Evolutionary conservation across 306 rosid species (phyloP), one percentile per base, ranked within the genome.

Genomic region (Cercis canadensis): DNA sequence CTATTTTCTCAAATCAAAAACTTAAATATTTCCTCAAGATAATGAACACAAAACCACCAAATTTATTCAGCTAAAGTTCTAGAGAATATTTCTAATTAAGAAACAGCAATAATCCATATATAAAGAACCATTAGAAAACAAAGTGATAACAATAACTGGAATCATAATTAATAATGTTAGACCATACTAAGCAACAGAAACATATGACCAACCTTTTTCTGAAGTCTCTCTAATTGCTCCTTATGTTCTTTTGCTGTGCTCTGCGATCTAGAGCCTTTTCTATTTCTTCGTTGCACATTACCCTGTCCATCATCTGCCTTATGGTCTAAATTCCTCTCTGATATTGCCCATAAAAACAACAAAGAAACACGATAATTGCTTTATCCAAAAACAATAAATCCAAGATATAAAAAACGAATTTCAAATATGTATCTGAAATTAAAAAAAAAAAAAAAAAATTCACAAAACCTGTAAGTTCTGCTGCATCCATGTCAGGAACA

Each of bases 161-260:
- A 37, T 33, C 8, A 34, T 17, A 14, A 19, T 56, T n/a, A 9
- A 51, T 31, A 57, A 14, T 63, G 40, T 19, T 74, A 29, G 49
- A 5, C 72, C 17, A 60, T 29, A 46, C 29, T 18, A 15, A 12
- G 50, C 55, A 75, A 34, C 51, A 53, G 17, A 14, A 41, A 47
- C 15, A 58, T 64, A 7, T 36, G 19, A 13, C 72, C 34, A 73
- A 90, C 97, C 97, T 93, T 88, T 51, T 87, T 71, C 29, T 68
- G 75, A 47, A 90, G 98, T 59, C 86, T 85, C 65, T 87, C 78
- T 13, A 88, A 77, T 33, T 90, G 94, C 46, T 84, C 90, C 69
- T 78, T 83, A 53, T 93, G 96, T 78, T 84, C 87, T 72, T 44
- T 86, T 11, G 90, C 96, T 76, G 65, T 82, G 49, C 75, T 76